phyloP scores from a whole-genome alignment of 208 protist species.

The Porcisia hertigi region DNA sequence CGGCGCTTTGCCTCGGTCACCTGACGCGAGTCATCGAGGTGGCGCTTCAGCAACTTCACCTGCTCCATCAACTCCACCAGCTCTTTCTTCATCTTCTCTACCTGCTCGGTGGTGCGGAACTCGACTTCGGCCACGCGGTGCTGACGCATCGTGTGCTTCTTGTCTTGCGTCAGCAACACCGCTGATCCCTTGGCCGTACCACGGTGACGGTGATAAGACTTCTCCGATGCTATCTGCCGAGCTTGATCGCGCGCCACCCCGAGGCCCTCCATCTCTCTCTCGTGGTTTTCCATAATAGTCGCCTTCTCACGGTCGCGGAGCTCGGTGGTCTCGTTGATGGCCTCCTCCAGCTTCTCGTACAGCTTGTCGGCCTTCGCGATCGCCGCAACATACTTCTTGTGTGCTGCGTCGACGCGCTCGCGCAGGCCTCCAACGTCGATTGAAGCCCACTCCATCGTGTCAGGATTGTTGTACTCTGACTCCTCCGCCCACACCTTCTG shows the following conservation, averaged over 20 bases:
- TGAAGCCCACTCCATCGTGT: constrained; percentile 50
- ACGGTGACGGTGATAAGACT: constrained; percentile 71
- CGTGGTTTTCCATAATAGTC: constrained; percentile 47
- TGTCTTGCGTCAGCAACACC: constrained; percentile 38
- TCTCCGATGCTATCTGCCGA: constrained; percentile 65
- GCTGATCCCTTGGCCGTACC: constrained; percentile 55
- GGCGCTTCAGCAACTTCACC: constrained; percentile 61
- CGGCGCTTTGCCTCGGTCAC: constrained; percentile 35
- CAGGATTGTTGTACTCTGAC: constrained; percentile 42
- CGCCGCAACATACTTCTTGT: constrained; percentile 31
- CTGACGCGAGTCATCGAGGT: constrained; percentile 57
- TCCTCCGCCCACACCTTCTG: constrained; percentile 57
- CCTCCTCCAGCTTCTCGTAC: constrained; percentile 54
- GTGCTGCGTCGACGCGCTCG: constrained; percentile 42
- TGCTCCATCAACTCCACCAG: constrained; percentile 70
- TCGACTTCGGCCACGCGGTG: constrained; percentile 57
- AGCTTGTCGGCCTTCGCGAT: constrained; percentile 43
- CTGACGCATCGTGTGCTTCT: constrained; percentile 36
- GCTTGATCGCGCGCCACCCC: constrained; percentile 47
- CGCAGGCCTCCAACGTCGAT: constrained; percentile 55
- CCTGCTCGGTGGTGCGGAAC: constrained; percentile 43
- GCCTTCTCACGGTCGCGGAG: constrained; percentile 65
- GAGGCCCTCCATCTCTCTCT: constrained; percentile 71
- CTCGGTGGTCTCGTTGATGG: constrained; percentile 76
- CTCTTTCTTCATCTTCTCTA: constrained; percentile 50